phyloP scores from a whole-genome alignment of 495 filamentous ascomycete genomes.

The Penicillium cinerascens region DNA sequence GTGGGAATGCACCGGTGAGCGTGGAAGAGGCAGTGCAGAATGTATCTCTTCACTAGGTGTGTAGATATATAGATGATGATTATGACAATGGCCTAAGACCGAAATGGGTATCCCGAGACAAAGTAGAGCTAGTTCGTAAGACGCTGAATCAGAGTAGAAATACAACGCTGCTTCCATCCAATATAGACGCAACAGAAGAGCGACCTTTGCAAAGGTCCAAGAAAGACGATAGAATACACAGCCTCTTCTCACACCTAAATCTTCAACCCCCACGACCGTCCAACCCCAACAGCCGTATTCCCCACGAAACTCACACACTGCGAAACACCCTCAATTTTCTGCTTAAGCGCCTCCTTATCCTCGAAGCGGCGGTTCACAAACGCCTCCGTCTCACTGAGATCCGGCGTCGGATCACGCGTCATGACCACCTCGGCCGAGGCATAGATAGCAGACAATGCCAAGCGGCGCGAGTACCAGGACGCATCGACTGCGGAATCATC shows the following conservation, averaged over 20 bases:
- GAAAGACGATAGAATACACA: not conserved
- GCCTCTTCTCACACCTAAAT: slow-evolving; percentile 23
- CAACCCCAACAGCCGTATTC: slow-evolving; percentile 43
- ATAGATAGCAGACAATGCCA: slow-evolving; percentile 74
- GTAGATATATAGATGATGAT: not conserved
- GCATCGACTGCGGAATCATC: slow-evolving; percentile 78
- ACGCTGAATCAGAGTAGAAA: not conserved
- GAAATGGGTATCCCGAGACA: not conserved
- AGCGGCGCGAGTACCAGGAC: slow-evolving; percentile 88
- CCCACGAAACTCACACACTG: slow-evolving; percentile 79
- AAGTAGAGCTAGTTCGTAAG: not conserved
- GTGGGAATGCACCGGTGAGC: slow-evolving; percentile 16
- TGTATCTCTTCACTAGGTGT: slow-evolving; percentile 29
- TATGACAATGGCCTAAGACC: not conserved
- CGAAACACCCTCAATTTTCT: slow-evolving; percentile 55
- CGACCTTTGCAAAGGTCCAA: not conserved
- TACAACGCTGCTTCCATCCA: not conserved
- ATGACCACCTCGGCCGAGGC: slow-evolving; percentile 85
- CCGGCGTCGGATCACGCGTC: slow-evolving; percentile 73
- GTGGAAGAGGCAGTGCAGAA: slow-evolving; percentile 43
- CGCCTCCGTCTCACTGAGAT: slow-evolving; percentile 67
- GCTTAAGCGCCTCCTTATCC: slow-evolving; percentile 59
- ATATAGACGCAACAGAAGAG: not conserved
- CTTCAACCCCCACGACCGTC: slow-evolving; percentile 48
- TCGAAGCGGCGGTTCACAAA: slow-evolving; percentile 76